A percentile compares a stretch with the other conserved stretches of the same genome.
phyloP scores from a whole-genome alignment of 164 flowering plant genomes.

The Protea cynaroides region DNA sequence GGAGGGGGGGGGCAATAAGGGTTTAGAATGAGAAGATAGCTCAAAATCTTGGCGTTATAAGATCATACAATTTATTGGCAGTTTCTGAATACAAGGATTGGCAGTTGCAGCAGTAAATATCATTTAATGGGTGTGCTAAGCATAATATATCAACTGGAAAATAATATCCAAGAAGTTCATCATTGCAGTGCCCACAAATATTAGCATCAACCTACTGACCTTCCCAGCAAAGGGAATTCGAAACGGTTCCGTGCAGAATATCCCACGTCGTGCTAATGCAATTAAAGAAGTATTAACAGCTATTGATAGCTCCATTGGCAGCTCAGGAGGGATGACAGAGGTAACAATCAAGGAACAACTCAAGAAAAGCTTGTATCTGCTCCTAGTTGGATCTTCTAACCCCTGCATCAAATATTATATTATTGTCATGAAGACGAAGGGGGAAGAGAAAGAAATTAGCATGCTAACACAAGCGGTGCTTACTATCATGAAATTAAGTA shows the following conservation, averaged over 20 bases:
- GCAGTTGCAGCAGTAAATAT: too few species aligned
- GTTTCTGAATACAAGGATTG: too few species aligned
- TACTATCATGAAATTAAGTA: background rate
- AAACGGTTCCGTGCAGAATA: constrained; percentile 97
- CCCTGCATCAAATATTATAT: constrained; percentile 47
- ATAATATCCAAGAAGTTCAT: too few species aligned
- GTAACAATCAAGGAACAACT: constrained; percentile 96
- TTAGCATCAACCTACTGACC: constrained; percentile 32
- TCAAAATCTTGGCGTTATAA: too few species aligned
- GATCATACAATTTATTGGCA: too few species aligned
- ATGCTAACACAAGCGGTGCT: background rate
- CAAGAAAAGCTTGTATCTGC: constrained; percentile 90
- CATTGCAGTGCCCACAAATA: too few species aligned
- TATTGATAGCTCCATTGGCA: constrained; percentile 98
- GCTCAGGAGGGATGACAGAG: constrained; percentile 97
- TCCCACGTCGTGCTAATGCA: constrained; percentile 91
- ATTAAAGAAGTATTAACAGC: constrained; percentile 98
- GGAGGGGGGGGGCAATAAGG: too few species aligned
- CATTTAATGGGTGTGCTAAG: too few species aligned
- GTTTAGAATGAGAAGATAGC: too few species aligned
- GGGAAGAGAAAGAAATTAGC: background rate
- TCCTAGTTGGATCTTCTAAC: constrained; percentile 94
- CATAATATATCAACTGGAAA: too few species aligned
- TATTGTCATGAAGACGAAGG: background rate
- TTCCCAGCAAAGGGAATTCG: constrained; percentile 99